A percentile compares a stretch with the other conserved stretches of the same genome.
Conservation (phyloP, 73 alveolate genomes). For the Tetrahymena thermophila region DNA sequence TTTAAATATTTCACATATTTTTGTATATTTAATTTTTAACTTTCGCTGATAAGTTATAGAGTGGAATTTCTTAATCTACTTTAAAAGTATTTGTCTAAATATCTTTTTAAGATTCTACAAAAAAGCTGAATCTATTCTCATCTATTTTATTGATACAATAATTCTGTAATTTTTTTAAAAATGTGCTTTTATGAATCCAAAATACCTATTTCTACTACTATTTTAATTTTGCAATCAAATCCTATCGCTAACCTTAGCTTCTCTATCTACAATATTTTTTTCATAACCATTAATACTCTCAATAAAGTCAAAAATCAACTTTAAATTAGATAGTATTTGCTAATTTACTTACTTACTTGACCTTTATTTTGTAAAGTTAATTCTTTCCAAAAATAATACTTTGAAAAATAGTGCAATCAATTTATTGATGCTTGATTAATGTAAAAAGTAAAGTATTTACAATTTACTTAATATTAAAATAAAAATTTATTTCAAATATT, state of each 20-base stretch:
- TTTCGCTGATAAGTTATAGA: neutral
- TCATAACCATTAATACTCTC: neutral
- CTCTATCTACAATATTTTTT: neutral
- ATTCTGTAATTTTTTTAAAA: neutral
- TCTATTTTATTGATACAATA: neutral
- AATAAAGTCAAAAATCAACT: too few species aligned
- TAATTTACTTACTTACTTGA: too few species aligned
- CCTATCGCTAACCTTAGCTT: neutral
- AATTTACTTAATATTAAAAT: too few species aligned
- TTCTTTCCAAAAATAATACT: too few species aligned
- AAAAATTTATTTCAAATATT: too few species aligned
- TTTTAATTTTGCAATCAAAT: neutral
- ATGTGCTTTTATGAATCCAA: neutral
- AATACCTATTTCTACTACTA: neutral
- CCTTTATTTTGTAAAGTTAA: too few species aligned
- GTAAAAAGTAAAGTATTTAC: too few species aligned
- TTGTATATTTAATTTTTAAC: neutral
- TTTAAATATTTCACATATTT: neutral
- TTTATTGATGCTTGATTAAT: too few species aligned
- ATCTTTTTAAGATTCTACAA: neutral
- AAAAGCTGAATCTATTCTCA: neutral
- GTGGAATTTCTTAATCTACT: neutral
- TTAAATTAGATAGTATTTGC: neutral
- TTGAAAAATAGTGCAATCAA: too few species aligned
- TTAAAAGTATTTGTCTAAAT: neutral